Evolutionary conservation across 2,329 filamentous ascomycete genomes (phyloP).

Genomic region (Aspergillus sojae): DNA sequence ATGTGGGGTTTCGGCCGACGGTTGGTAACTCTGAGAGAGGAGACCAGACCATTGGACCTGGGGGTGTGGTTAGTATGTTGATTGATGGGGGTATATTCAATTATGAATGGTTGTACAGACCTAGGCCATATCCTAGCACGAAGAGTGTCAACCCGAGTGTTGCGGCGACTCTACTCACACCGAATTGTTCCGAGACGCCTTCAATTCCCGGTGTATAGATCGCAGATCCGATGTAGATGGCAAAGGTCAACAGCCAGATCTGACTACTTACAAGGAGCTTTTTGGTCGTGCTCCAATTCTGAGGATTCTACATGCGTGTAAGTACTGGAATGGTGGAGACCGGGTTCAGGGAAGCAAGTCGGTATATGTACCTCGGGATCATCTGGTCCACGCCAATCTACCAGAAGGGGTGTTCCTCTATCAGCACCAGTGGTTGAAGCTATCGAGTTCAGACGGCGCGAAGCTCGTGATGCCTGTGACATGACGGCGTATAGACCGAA

Average conservation of each 20-base stretch:
- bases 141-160: conserved; percentile 55
- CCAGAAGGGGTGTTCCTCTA: conserved; percentile 11
- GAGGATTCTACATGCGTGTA: conserved; percentile 41
- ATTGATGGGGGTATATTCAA: not conserved
- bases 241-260: conserved; percentile 51
- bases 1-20: conserved; percentile 54
- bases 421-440: conserved; percentile 6
- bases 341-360: too few species aligned
- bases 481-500: conserved; percentile 22
- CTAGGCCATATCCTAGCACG: conserved; percentile 50
- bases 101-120: conserved; percentile 7
- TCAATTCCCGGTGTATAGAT: conserved; percentile 53
- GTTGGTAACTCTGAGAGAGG: conserved; percentile 54
- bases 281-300: conserved; percentile 50
- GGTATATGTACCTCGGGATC: conserved; percentile 15
- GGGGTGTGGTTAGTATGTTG: not conserved
- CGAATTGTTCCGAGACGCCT: conserved; percentile 47
- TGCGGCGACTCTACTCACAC: conserved; percentile 48
- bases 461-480: conserved; percentile 18
- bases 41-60: conserved; percentile 49
- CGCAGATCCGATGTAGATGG: conserved; percentile 55
- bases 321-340: not conserved
- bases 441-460: conserved; percentile 4
- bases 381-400: conserved; percentile 21
- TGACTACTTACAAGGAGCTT: conserved; percentile 50